These are phyloP conservation scores for Volvox africanus DNA, from an alignment of 139 green algal genomes.

Conservation along the genomic window DNA sequence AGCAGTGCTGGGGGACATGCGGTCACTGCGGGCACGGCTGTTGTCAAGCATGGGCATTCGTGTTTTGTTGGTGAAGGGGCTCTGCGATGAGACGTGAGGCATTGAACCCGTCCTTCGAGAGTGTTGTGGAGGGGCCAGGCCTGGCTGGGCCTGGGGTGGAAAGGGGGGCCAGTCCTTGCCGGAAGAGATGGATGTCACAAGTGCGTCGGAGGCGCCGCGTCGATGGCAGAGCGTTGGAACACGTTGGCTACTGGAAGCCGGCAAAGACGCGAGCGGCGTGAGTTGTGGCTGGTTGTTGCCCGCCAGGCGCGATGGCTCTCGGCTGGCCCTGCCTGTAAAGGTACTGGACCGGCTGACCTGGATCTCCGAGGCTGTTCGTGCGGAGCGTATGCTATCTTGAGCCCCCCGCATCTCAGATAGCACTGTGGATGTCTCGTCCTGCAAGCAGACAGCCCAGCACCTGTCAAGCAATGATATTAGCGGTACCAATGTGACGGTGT, in stretches of 20 bases:
- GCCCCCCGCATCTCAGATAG: background rate
- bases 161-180: background rate
- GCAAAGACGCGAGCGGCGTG: background rate
- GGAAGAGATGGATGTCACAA: background rate
- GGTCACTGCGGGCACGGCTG: slow-evolving; percentile 27
- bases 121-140: background rate
- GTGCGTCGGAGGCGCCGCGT: too few species aligned
- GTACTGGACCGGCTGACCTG: slow-evolving; percentile 20
- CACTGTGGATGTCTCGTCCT: background rate
- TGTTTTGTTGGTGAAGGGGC: background rate
- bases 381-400: slow-evolving; percentile 36
- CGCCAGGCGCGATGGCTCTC: background rate
- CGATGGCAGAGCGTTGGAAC: background rate
- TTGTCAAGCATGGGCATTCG: background rate
- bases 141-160: background rate
- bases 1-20: background rate
- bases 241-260: background rate
- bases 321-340: background rate
- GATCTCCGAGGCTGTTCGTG: background rate
- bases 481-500: too few species aligned
- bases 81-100: background rate
- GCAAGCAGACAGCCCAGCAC: background rate
- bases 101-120: background rate
- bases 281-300: background rate
- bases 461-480: too few species aligned